A percentile compares a stretch with the other conserved stretches of the same genome.
phyloP scores from a whole-genome alignment of 441 rosid genomes.

The Erysimum cheiri region DNA sequence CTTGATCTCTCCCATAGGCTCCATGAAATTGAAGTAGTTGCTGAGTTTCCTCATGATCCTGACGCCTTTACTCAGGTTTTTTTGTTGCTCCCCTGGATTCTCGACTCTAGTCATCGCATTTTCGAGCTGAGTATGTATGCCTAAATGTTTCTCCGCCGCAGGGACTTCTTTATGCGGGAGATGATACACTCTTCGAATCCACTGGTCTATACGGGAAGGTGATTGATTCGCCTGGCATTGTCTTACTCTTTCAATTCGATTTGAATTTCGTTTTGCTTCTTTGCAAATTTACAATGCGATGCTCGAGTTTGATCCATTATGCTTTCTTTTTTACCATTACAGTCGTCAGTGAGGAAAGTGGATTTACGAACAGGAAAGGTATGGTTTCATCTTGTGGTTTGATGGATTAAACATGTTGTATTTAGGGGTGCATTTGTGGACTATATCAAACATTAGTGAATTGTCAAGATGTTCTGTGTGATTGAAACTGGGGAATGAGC shows the following conservation, averaged over 20 bases:
- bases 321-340: slow-evolving; percentile 21
- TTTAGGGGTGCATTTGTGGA: background rate
- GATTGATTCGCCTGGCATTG: slow-evolving; percentile 19
- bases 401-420: slow-evolving; percentile 6
- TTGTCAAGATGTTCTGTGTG: slow-evolving; percentile 4
- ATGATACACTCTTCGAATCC: slow-evolving; percentile 81
- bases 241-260: background rate
- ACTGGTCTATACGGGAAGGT: slow-evolving; percentile 76
- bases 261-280: slow-evolving; percentile 4
- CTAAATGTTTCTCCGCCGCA: slow-evolving; percentile 39
- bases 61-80: slow-evolving; percentile 88
- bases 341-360: slow-evolving; percentile 94
- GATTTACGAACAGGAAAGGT: slow-evolving; percentile 85
- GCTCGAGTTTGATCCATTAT: slow-evolving; percentile 15
- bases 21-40: slow-evolving; percentile 63
- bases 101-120: background rate
- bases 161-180: slow-evolving; percentile 89
- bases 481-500: background rate
- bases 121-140: background rate
- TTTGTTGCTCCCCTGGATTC: background rate
- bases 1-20: slow-evolving; percentile 36
- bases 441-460: background rate
- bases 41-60: slow-evolving; percentile 89
- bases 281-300: background rate
- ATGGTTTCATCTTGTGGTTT: slow-evolving; percentile 28